Evolutionary conservation across 345 rosid species (phyloP).

Genomic region (Brassica cretica): DNA sequence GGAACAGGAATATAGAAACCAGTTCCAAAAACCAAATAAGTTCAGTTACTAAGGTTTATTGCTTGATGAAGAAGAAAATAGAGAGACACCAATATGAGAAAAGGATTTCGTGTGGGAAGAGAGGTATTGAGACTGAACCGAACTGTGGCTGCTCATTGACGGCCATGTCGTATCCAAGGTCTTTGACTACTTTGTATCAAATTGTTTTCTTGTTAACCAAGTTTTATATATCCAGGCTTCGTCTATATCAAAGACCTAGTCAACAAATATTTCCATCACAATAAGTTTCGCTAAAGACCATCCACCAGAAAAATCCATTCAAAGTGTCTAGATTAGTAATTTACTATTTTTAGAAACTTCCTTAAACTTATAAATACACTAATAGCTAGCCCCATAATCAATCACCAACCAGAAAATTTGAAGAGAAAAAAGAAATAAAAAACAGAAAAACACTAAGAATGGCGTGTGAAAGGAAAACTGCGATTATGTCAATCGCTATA

Average conservation of each 20-base stretch:
- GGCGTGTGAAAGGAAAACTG: slow-evolving; percentile 12
- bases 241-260: background rate
- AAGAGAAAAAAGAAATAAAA: background rate
- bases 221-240: background rate
- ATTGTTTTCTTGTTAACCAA: background rate
- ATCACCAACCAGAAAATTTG: background rate
- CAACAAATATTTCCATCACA: background rate
- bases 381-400: background rate
- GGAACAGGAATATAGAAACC: background rate
- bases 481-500: background rate
- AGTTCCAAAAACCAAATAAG: too few relatives aligned
- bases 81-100: background rate
- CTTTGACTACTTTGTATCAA: background rate
- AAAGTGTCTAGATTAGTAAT: slow-evolving; percentile 15
- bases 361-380: slow-evolving; percentile 20
- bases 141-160: background rate
- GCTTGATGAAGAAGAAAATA: background rate
- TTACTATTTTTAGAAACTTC: slow-evolving; percentile 25
- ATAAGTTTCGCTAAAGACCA: background rate
- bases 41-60: too few relatives aligned
- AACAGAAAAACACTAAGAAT: background rate
- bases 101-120: background rate
- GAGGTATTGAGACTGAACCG: background rate
- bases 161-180: background rate
- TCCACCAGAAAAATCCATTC: background rate